Evolutionary conservation across 768 basidiomycete genomes (phyloP), one percentile per base, ranked within the genome.

Genomic region (Collybia sordida): DNA sequence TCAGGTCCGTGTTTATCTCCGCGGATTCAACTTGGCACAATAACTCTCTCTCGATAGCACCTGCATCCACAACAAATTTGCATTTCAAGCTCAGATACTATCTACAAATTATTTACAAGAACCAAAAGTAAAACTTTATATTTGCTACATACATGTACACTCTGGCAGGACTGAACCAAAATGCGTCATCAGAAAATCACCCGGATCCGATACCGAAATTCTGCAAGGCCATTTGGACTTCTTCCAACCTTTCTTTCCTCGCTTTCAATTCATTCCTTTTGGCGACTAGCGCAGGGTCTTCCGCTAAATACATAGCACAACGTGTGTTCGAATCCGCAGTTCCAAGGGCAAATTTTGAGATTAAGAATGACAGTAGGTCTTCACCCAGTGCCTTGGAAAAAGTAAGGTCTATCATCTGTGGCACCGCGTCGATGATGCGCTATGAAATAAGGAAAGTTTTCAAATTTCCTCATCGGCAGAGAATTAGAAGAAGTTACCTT

Each of bases 361-460:
- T 62, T 25, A 72, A 52, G 36, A 64, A 62, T 4, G 57, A 52
- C 54, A 70, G 70, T 12, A 72, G 51, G 11, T 47, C 45, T 24
- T 58, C 57, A 22, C 60, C 55, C 15, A 71, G 50, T 3, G 58
- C 62, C 41, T 62, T 64, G 37, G 70, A 58, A 37, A 72, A 67
- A 31, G 57, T 53, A 22, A 53, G 57, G 45, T 61, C 62, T 38
- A 61, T 64, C 19, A 54, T 54, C 36, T 43, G 65, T 25, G 75
- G 75, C 7, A 75, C 53, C 49, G 63, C 62, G 51, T 78, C 76
- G 47, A 75, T 72, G 45, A 77, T 61, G 17, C 76, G 67, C 75
- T 78, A 49, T 17, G 44, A 25, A 31, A 22, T 3, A 36, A 38
- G 24, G 6, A 46, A 24, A 24, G 11, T 3, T 25, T 19, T 2